phyloP scores from a whole-genome alignment of 768 basidiomycete genomes.

The Phanerodontia chrysosporium region DNA sequence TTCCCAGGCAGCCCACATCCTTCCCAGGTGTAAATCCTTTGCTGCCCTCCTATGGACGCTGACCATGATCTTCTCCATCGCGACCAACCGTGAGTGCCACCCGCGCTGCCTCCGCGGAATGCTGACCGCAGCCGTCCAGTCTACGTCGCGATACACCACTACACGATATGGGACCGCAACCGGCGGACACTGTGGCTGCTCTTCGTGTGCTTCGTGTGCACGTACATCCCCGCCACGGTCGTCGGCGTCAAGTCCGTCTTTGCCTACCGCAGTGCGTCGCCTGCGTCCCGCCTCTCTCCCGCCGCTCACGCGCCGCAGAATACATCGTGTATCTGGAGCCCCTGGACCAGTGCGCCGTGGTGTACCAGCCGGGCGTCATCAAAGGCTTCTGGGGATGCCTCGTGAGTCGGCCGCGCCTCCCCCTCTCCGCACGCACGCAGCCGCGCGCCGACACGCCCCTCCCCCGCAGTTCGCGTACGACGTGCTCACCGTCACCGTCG shows the following conservation, averaged over 20 bases:
- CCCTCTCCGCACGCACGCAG: too few species aligned
- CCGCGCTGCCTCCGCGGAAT: background rate
- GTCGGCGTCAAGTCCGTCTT: background rate
- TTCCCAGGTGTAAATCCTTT: background rate
- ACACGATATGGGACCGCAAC: background rate
- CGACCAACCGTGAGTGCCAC: background rate
- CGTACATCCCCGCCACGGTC: background rate
- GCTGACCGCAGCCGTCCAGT: background rate
- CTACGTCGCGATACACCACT: background rate
- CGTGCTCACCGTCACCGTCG: background rate
- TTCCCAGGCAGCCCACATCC: background rate
- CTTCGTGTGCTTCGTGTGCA: background rate
- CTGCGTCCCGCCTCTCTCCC: background rate
- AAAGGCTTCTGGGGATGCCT: background rate
- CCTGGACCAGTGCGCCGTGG: background rate
- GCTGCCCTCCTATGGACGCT: background rate
- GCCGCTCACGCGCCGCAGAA: too few species aligned
- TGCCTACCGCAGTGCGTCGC: background rate
- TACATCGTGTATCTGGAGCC: background rate
- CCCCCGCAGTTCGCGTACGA: background rate
- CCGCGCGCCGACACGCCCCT: too few species aligned
- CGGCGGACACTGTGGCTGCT: background rate
- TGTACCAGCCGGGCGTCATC: background rate
- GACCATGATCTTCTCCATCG: background rate
- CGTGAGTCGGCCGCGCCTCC: background rate